Evolutionary conservation across 176 grass and related monocot genomes (phyloP), one percentile per base, ranked within the genome.

Genomic region (Cocos nucifera): DNA sequence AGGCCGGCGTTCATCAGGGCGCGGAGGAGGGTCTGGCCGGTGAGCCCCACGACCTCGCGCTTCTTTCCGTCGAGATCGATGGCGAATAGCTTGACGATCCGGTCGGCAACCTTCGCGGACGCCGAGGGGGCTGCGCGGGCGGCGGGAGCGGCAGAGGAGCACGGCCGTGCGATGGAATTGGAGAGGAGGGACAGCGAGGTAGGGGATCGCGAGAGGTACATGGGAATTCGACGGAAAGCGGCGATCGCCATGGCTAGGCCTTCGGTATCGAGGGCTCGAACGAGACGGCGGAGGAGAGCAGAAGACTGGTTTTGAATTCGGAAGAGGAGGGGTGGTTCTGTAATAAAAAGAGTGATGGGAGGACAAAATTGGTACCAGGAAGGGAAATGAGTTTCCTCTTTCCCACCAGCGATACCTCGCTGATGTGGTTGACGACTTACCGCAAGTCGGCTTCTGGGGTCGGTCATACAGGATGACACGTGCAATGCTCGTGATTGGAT

Each of bases 41-140:
- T 51, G 49, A 92, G 79, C 8, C 88, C 88, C 39, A 98, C 73
- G 0, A 98, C 71, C 67, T 92, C 84, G 19, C 64, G 88, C 71
- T 80, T 83, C 27, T 9, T 81, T 17, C 84, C 84, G 28, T 92
- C 77, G 2, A 73, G 73, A 22, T 98, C 93, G 73, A 98, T 76
- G 63, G 93, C 79, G 79, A 78, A 81, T 17, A 98, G 56, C 51
- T 80, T 85, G 71, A 98, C 88, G 79, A 98, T 98, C 73, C 93
- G 93, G 66, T 98, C 88, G 56, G 87, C 68, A 60, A 98, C 88
- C 85, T 98, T 98, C 27, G 78, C 82, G 56, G 87, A 92, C 17
- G 59, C 53, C 2, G 79, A 16, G 0, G 71, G 52, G 1, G 79
- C 26, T 22, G 82, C 22, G 48, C 70, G n/a, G 5, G 60, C 23